Evolutionary conservation across 1,284 basidiomycete species (phyloP), one percentile per base, ranked within the genome.

Genomic region (Phaffia rhodozyma): DNA sequence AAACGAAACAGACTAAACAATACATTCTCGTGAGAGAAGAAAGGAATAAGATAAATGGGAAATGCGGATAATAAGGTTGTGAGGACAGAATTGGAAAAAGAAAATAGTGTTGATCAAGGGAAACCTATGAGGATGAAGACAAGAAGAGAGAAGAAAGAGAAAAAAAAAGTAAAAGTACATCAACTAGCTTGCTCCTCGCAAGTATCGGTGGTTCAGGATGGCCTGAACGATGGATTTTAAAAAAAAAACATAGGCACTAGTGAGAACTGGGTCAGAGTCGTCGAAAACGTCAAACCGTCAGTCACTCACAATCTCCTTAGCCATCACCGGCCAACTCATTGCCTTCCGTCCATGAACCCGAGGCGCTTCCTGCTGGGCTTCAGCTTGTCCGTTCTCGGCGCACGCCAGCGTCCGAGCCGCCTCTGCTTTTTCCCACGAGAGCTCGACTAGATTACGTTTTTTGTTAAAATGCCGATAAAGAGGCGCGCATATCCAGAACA

Each of bases 391-490:
- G 47, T 55, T 21, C 30, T 43, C 58, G 47, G 34, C 49, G 34
- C 51, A 25, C 23, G 50, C 38, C 30, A 27, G 23, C 60, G 51
- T 6, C 54, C 52, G 23, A 48, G 54, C 48, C 25, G 43, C 51
- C 58, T 65, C 63, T 21, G 57, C 63, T 50, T 65, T 65, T 23
- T 65, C 63, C 13, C 63, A 59, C 16, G 63, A 65, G 25, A 65
- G 43, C 32, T 65, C 63, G 54, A 65, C 63, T 65, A 50, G 2
- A 53, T 5, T 29, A 29, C 34, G 16, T 11, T n/a, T 25, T 16
- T 30, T 18, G 32, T 25, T 23, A 30, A 3, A 21, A 27, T 38
- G 48, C 18, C 48, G 29, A 5, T 5, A 30, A 56, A 43, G 25
- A 50, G 55, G 25, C 23, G 21, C 2, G 21, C 13, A 16, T 29